These are phyloP conservation scores for Hibiscus trionum DNA, from an alignment of 345 rosid species.

Conservation along the genomic window DNA sequence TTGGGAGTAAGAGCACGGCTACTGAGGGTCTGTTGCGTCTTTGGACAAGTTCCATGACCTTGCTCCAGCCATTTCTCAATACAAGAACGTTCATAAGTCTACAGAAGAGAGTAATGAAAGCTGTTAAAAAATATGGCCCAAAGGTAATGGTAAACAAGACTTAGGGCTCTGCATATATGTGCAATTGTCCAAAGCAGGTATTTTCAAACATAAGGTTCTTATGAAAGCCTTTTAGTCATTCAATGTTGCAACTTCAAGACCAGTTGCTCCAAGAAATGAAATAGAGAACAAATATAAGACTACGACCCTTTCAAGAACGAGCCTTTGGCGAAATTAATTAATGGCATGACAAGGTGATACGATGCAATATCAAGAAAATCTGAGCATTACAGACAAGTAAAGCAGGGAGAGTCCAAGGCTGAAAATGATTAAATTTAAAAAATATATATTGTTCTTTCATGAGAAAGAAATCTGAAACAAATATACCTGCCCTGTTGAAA, in stretches of 20 bases:
- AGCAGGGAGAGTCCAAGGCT: not conserved
- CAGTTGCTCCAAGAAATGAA: not conserved
- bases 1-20: constrained; percentile 74
- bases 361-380: not conserved
- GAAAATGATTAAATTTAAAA: not conserved
- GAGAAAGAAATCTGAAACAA: constrained; percentile 12
- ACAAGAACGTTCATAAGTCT: constrained; percentile 93
- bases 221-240: not conserved
- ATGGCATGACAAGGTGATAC: not conserved
- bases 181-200: not conserved
- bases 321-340: not conserved
- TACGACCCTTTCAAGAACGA: not conserved
- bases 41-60: constrained; percentile 87
- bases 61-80: constrained; percentile 94
- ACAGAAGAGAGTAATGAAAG: constrained; percentile 20
- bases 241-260: too few relatives aligned
- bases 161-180: not conserved
- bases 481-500: constrained; percentile 90
- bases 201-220: not conserved
- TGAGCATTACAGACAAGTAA: not conserved
- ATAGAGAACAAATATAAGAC: not conserved
- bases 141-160: constrained; percentile 3
- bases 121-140: constrained; percentile 1
- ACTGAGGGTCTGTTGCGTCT: constrained; percentile 75
- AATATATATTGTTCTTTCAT: not conserved